A percentile compares a stretch with the other conserved stretches of the same genome.
Evolutionary conservation across 495 filamentous ascomycete genomes (phyloP).

Genomic region (Aspergillus diversus): DNA sequence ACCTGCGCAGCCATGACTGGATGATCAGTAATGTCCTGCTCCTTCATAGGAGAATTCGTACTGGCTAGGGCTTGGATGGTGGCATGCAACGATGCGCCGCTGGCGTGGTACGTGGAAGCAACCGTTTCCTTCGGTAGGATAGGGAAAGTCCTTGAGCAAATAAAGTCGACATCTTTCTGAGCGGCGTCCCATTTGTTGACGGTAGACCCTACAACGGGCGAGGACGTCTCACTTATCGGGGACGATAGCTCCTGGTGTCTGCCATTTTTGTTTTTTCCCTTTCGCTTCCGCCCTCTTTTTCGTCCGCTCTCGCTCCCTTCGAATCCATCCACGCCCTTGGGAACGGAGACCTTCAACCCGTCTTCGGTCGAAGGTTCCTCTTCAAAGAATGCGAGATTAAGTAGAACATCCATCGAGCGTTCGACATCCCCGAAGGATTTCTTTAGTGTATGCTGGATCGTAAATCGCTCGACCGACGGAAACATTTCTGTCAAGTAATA

Average conservation of each 20-base stretch:
- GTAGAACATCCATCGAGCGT: conserved; percentile 78
- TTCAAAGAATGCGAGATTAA: conserved; percentile 74
- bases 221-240: conserved; percentile 10
- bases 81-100: conserved; percentile 57
- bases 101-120: conserved; percentile 63
- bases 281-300: conserved; percentile 51
- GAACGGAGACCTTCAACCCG: conserved; percentile 45
- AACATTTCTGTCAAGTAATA: conserved; percentile 68
- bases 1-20: conserved; percentile 50
- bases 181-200: conserved; percentile 60
- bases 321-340: conserved; percentile 83
- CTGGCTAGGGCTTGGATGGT: conserved; percentile 60
- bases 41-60: conserved; percentile 29
- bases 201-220: conserved; percentile 19
- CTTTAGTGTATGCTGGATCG: conserved; percentile 65
- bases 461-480: conserved; percentile 61
- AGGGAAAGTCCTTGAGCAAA: conserved; percentile 48
- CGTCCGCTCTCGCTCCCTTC: conserved; percentile 43
- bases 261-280: conserved; percentile 28
- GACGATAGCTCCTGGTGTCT: conserved; percentile 24
- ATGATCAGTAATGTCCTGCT: conserved; percentile 44
- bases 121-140: conserved; percentile 54
- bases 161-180: conserved; percentile 62
- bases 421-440: conserved; percentile 64
- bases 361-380: conserved; percentile 45